A percentile compares a stretch with the other conserved stretches of the same genome.
These are phyloP conservation scores for Gloeostereum incarnatum DNA, from an alignment of 768 basidiomycete species.

Conservation along the genomic window DNA sequence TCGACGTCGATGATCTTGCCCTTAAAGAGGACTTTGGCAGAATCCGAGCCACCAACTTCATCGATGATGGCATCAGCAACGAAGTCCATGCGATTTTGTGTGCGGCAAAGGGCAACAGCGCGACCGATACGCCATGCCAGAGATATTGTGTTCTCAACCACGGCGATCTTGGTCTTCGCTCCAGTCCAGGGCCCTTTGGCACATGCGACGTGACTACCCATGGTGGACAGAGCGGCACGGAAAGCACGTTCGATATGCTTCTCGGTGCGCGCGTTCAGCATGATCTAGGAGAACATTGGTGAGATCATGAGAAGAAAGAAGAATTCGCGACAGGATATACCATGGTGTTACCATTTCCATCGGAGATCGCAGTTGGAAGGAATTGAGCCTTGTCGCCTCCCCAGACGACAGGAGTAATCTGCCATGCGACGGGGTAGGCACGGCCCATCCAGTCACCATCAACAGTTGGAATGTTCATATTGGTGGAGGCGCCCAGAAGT, in stretches of 20 bases:
- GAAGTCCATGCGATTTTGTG: conserved; percentile 27
- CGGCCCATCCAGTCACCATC: conserved; percentile 32
- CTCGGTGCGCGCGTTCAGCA: conserved; percentile 26
- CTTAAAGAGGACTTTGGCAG: conserved; percentile 32
- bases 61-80: conserved; percentile 24
- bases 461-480: conserved; percentile 22
- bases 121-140: conserved; percentile 53
- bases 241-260: conserved; percentile 24
- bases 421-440: conserved; percentile 31
- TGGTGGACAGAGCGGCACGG: conserved; percentile 31
- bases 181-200: conserved; percentile 26
- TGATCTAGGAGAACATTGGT: conserved; percentile 10
- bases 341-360: conserved; percentile 26
- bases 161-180: conserved; percentile 17
- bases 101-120: conserved; percentile 36
- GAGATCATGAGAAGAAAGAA: neutral
- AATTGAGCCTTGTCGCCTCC: conserved; percentile 14
- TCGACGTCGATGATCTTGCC: conserved; percentile 45
- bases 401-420: conserved; percentile 11
- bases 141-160: conserved; percentile 39
- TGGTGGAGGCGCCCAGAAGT: conserved; percentile 22
- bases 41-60: conserved; percentile 22
- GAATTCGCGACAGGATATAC: conserved; percentile 3
- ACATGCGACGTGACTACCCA: conserved; percentile 34
- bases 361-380: conserved; percentile 23